phyloP scores from a whole-genome alignment of 495 filamentous ascomycete genomes.

The Podospora tetraspora region DNA sequence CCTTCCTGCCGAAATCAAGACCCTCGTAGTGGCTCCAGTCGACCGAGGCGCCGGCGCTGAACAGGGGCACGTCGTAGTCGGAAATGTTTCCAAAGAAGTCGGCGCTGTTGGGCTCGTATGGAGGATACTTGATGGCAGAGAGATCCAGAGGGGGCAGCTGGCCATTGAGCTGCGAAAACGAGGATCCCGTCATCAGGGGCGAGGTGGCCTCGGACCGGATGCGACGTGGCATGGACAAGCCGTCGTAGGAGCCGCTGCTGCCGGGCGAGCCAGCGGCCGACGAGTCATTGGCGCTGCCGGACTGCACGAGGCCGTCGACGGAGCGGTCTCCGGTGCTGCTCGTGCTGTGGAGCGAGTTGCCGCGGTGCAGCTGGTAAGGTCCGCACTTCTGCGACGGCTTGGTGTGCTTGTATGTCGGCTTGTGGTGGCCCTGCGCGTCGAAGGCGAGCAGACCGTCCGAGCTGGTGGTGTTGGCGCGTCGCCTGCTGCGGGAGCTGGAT shows the following conservation, averaged over 20 bases:
- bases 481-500: slow-evolving; percentile 51
- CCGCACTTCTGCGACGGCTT: slow-evolving; percentile 78
- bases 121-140: slow-evolving; percentile 46
- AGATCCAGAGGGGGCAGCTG: slow-evolving; percentile 63
- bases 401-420: slow-evolving; percentile 84
- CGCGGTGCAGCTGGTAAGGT: slow-evolving; percentile 75
- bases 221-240: slow-evolving; percentile 43
- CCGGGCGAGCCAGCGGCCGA: slow-evolving; percentile 37
- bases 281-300: slow-evolving; percentile 21
- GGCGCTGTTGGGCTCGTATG: slow-evolving; percentile 50
- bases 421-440: slow-evolving; percentile 91
- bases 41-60: slow-evolving; percentile 61
- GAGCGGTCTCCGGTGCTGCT: slow-evolving; percentile 57
- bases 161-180: slow-evolving; percentile 55
- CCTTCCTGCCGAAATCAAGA: slow-evolving; percentile 47
- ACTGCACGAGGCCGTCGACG: slow-evolving; percentile 58
- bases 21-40: slow-evolving; percentile 71
- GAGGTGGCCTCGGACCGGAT: slow-evolving; percentile 69
- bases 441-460: slow-evolving; percentile 79
- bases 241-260: slow-evolving; percentile 17
- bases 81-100: slow-evolving; percentile 48
- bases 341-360: slow-evolving; percentile 61
- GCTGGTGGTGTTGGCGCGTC: slow-evolving; percentile 69
- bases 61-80: slow-evolving; percentile 60
- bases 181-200: slow-evolving; percentile 54